Evolutionary conservation across 2,329 filamentous ascomycete genomes (phyloP).

Genomic region (Stagonosporopsis cucurbitacearum): DNA sequence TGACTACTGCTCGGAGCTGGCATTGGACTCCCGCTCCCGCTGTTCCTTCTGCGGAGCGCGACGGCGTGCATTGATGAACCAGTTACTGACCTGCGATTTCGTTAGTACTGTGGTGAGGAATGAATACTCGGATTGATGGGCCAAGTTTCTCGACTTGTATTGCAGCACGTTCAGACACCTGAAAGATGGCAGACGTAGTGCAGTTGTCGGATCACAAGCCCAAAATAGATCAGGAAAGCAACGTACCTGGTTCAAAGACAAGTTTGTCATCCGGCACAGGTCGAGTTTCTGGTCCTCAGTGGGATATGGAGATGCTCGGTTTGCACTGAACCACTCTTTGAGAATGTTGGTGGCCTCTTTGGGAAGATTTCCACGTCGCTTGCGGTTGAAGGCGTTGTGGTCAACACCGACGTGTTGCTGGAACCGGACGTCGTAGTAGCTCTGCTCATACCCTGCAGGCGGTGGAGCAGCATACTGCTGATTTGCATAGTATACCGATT

Average conservation of each 20-base stretch:
- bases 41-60: conserved; percentile 52
- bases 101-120: conserved; percentile 14
- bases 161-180: conserved; percentile 9
- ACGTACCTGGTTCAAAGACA: conserved; percentile 74
- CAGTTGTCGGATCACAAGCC: conserved; percentile 56
- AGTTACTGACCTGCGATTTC: conserved; percentile 68
- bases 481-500: conserved; percentile 30
- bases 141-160: background rate
- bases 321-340: conserved; percentile 72
- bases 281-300: conserved; percentile 87
- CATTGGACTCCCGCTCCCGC: conserved; percentile 35
- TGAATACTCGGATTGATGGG: background rate
- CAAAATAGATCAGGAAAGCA: background rate
- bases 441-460: conserved; percentile 26
- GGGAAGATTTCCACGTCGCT: conserved; percentile 83
- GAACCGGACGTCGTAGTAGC: conserved; percentile 38
- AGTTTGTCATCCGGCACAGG: conserved; percentile 75
- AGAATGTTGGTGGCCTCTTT: conserved; percentile 86
- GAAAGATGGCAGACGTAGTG: conserved; percentile 28
- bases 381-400: conserved; percentile 51
- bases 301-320: conserved; percentile 73
- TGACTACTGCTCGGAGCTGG: conserved; percentile 4
- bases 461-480: conserved; percentile 20
- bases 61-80: conserved; percentile 80
- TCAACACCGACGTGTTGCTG: conserved; percentile 39